phyloP scores from a whole-genome alignment of 306 rosid genomes.

The Lathyrus aphaca region DNA sequence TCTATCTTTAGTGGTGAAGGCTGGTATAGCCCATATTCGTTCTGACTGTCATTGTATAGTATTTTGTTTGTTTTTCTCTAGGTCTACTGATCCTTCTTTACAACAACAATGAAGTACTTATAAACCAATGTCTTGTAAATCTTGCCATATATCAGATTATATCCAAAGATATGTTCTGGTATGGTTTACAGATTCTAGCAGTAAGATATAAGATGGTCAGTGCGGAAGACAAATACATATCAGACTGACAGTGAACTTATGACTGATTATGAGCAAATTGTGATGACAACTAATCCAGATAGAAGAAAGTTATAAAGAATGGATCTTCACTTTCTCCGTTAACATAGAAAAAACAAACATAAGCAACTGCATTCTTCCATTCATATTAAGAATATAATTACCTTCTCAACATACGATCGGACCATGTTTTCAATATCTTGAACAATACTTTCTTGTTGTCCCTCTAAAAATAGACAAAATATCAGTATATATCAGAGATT shows the following conservation, averaged over 20 bases:
- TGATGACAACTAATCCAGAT: no score
- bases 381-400: conserved; percentile 43
- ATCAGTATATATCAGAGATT: conserved; percentile 30
- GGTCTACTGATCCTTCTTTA: conserved; percentile 4
- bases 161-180: background rate
- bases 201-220: no score
- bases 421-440: conserved; percentile 99
- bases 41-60: background rate
- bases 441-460: conserved; percentile 85
- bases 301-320: no score
- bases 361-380: conserved; percentile 3
- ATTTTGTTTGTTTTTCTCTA: background rate
- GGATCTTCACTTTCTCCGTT: no score
- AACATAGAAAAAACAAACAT: no score
- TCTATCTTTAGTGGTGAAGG: background rate
- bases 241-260: no score
- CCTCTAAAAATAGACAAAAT: conserved; percentile 64
- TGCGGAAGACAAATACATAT: no score
- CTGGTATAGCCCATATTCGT: background rate
- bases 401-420: conserved; percentile 95
- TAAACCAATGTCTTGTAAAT: background rate
- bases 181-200: no score
- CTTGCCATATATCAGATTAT: background rate
- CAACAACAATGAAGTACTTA: background rate
- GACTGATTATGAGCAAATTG: no score